Percentiles rank a stretch among this genome's conserved stretches.
These are phyloP conservation scores for Oropetium thomaeum DNA, from an alignment of 176 grass and related monocot genomes.

Conservation along the genomic window DNA sequence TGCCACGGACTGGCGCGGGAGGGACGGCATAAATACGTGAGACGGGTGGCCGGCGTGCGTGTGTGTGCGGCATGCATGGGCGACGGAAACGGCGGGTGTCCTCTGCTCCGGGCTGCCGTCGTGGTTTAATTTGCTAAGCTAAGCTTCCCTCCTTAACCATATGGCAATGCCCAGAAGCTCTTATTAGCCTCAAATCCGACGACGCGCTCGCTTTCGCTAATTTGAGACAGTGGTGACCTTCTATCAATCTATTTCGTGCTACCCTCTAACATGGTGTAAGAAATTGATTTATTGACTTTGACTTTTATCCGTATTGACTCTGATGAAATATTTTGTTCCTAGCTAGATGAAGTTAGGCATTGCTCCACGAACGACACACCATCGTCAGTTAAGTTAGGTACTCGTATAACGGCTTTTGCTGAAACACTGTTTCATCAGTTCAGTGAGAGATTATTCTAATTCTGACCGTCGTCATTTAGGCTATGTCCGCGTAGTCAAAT, in stretches of 20 bases:
- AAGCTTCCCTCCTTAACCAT: neutral
- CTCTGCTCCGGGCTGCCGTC: neutral
- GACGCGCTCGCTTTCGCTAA: neutral
- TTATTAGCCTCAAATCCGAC: neutral
- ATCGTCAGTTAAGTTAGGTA: no score
- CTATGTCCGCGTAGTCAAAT: no score
- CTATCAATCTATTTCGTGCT: neutral
- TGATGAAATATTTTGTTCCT: no score
- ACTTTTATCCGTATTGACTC: no score
- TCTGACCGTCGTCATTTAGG: no score
- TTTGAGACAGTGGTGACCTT: neutral
- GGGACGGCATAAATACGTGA: slow-evolving; percentile 16
- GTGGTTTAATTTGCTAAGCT: neutral
- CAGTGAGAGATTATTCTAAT: no score
- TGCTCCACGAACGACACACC: no score
- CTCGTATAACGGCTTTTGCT: no score
- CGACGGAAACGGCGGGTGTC: slow-evolving; percentile 21
- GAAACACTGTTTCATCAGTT: no score
- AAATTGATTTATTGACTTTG: neutral
- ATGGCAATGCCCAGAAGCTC: neutral
- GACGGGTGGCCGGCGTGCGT: neutral
- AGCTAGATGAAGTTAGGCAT: no score
- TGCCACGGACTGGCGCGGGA: neutral
- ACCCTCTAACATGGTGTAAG: no score
- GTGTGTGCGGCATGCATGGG: slow-evolving; percentile 6